Evolutionary conservation across 2,329 filamentous ascomycete species (phyloP), one percentile per base, ranked within the genome.

Genomic region (Rachicladosporium sp.): DNA sequence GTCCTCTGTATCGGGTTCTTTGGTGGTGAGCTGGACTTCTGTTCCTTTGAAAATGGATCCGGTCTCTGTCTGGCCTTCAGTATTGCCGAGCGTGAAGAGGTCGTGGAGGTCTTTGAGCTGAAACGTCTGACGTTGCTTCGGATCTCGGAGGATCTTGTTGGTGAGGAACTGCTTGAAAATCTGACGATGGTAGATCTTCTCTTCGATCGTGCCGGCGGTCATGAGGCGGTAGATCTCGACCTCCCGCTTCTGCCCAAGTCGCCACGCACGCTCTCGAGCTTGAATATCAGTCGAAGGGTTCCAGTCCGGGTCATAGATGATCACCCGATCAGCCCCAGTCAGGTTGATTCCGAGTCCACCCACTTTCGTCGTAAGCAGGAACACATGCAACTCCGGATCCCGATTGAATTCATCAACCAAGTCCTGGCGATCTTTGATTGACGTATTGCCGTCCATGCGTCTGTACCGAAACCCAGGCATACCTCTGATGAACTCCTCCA

Each of bases 181-280:
- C 56, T 98, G 91, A n/a, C 93, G 82, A 60, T 96, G 89, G 47
- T 96, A 98, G 27, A 98, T 98, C 66, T 96, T 98, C 61, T 98
- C 91, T 56, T 98, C 91, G 13, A 98, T 98, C 0, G 93, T 98
- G 2, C 91, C 91, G 4, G 89, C 86, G 3, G 86, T 94, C 83
- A 98, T 93, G n/a, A 98, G 71, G 29, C 93, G 82, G 58, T 95
- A 98, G 13, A 98, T 94, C 4, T 86, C 88, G 21, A 98, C 91
- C 36, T 94, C 86, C 39, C 82, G 80, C 60, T 93, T 95, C 64
- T 98, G 91, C 1, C 91, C 91, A 2, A 98, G 67, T 42, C 91
- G 78, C 91, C 91, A 98, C 4, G 93, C 91, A 54, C 91, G 76
- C 62, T 98, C 91, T 36, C 91, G 80, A 10, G 91, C 91, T 63